phyloP scores from a whole-genome alignment of 2,329 filamentous ascomycete species.

The Xylariaceae sp. region DNA sequence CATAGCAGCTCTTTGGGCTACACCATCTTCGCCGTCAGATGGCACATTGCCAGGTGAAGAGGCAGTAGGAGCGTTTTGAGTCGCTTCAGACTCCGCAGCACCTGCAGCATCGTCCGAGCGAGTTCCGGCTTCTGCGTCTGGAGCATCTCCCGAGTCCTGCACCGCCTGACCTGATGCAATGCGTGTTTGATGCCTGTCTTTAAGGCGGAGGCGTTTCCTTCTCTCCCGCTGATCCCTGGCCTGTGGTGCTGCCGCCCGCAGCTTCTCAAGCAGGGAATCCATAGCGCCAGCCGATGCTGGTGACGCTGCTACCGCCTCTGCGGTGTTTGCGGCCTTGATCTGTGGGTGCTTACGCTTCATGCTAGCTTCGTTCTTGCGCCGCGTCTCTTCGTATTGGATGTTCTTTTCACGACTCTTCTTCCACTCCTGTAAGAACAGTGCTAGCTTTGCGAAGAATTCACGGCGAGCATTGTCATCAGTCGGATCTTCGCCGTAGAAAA shows the following conservation, averaged over 20 bases:
- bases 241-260: constrained; percentile 88
- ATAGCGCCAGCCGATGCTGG: constrained; percentile 81
- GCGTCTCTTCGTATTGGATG: constrained; percentile 70
- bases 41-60: constrained; percentile 37
- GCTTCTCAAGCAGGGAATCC: constrained; percentile 91
- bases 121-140: constrained; percentile 46
- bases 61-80: constrained; percentile 47
- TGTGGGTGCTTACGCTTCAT: constrained; percentile 86
- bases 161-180: constrained; percentile 85
- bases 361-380: constrained; percentile 79
- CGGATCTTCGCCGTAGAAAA: constrained; percentile 92
- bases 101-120: constrained; percentile 33
- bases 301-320: constrained; percentile 49
- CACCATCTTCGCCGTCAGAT: constrained; percentile 56
- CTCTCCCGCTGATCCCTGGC: constrained; percentile 84
- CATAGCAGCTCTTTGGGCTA: constrained; percentile 78
- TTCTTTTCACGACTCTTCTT: constrained; percentile 97
- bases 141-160: constrained; percentile 63
- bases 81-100: constrained; percentile 45
- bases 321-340: constrained; percentile 50
- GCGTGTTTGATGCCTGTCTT: constrained; percentile 85
- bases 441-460: constrained; percentile 93
- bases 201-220: constrained; percentile 77
- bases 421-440: constrained; percentile 86
- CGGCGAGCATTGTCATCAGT: constrained; percentile 86